Evolutionary conservation across 2,329 filamentous ascomycete species (phyloP).

Genomic region (Trichoderma breve): DNA sequence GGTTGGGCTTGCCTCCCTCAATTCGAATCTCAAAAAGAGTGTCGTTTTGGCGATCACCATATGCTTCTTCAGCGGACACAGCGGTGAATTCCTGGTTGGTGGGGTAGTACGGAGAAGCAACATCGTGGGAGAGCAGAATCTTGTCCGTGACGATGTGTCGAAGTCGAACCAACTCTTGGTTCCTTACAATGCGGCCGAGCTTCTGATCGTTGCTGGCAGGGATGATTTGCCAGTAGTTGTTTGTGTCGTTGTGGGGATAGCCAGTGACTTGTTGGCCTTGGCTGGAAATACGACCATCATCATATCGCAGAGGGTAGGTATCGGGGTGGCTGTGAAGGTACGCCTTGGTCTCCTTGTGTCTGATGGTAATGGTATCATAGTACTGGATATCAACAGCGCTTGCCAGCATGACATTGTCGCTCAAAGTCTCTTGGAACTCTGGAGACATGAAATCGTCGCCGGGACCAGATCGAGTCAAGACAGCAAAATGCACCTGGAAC

Average conservation of each 20-base stretch:
- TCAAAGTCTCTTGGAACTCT: constrained; percentile 94
- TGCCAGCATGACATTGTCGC: constrained; percentile 88
- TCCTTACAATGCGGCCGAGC: constrained; percentile 65
- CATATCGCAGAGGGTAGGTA: constrained; percentile 88
- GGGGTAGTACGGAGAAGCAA: constrained; percentile 91
- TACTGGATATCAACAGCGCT: constrained; percentile 86
- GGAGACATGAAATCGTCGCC: constrained; percentile 99
- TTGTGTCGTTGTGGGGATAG: constrained; percentile 97
- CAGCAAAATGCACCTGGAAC: constrained; percentile 98
- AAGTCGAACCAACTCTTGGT: constrained; percentile 83
- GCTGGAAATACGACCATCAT: constrained; percentile 94
- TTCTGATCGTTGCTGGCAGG: constrained; percentile 62
- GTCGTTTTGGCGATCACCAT: constrained; percentile 75
- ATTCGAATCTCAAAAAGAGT: constrained; percentile 91
- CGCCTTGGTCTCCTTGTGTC: constrained; percentile 96
- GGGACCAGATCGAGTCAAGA: constrained; percentile 82
- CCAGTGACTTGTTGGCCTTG: constrained; percentile 98
- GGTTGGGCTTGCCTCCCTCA: constrained; percentile 75
- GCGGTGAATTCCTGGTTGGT: constrained; percentile 99
- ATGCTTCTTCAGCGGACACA: constrained; percentile 67
- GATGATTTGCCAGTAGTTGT: constrained; percentile 96
- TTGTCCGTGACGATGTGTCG: constrained; percentile 84
- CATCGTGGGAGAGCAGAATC: constrained; percentile 88
- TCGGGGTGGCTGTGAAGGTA: constrained; percentile 93
- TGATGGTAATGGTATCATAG: constrained; percentile 81